Evolutionary conservation across 2,329 filamentous ascomycete species (phyloP).

Genomic region (Colletotrichum neosansevieriae): DNA sequence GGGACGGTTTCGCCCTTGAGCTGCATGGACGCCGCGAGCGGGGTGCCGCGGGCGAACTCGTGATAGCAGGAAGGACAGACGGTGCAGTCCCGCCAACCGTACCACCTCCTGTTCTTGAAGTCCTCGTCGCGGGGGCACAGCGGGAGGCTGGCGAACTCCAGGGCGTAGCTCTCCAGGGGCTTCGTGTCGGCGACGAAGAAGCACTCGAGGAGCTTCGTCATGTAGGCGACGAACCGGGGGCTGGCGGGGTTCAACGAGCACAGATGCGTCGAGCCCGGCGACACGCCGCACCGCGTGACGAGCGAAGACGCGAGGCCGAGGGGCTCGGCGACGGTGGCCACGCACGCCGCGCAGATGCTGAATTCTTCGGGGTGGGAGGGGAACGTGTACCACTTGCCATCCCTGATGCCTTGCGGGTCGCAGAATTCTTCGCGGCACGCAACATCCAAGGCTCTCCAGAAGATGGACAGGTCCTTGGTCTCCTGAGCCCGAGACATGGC

Average conservation of each 20-base stretch:
- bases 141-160: conserved; percentile 47
- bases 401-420: conserved; percentile 46
- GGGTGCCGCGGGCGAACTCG: conserved; percentile 47
- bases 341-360: conserved; percentile 52
- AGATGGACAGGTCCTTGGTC: conserved; percentile 47
- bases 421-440: conserved; percentile 49
- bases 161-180: conserved; percentile 46
- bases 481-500: conserved; percentile 48
- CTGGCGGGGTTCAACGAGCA: conserved; percentile 52
- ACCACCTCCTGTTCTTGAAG: conserved; percentile 45
- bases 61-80: conserved; percentile 54
- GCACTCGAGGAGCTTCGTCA: conserved; percentile 44
- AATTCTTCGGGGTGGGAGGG: conserved; percentile 49
- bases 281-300: conserved; percentile 41
- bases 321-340: conserved; percentile 48
- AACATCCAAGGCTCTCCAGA: conserved; percentile 49
- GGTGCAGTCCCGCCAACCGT: conserved; percentile 52
- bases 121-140: conserved; percentile 45
- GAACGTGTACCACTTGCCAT: conserved; percentile 51
- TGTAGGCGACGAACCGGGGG: conserved; percentile 44
- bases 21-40: conserved; percentile 47
- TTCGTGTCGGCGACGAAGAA: conserved; percentile 45
- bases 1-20: conserved; percentile 43
- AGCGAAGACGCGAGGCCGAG: conserved; percentile 49
- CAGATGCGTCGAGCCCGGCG: conserved; percentile 41